Evolutionary conservation across 257 asterid species (phyloP).

Genomic region (Haberlea rhodopensis): DNA sequence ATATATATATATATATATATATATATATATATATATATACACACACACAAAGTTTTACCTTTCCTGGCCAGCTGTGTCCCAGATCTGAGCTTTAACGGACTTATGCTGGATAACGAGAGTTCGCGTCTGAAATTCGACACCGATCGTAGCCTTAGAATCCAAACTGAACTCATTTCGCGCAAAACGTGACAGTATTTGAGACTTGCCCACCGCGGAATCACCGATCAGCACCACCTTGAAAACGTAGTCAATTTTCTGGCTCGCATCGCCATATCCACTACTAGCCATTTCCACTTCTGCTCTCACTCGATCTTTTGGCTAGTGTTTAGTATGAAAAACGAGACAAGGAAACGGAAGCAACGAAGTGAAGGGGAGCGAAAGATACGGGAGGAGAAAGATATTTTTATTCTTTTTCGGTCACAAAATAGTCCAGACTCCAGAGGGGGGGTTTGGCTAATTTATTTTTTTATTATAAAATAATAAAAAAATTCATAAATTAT

Average conservation of each 20-base stretch:
- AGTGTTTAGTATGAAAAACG: background rate
- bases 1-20: too few species aligned
- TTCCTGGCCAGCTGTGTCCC: constrained; percentile 66
- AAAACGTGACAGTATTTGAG: constrained; percentile 49
- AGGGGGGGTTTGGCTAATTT: too few species aligned
- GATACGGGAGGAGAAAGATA: background rate
- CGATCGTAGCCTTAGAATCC: constrained; percentile 58
- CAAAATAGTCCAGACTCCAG: background rate
- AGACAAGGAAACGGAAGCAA: constrained; percentile 6
- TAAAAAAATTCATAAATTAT: too few species aligned
- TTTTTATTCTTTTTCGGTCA: too few species aligned
- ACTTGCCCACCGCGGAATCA: constrained; percentile 59
- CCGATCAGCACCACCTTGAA: constrained; percentile 57
- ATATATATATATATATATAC: too few species aligned
- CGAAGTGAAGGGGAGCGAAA: background rate
- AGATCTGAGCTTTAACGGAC: constrained; percentile 62
- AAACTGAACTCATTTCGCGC: constrained; percentile 53
- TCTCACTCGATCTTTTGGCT: background rate
- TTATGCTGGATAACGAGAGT: constrained; percentile 49
- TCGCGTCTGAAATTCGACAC: constrained; percentile 56
- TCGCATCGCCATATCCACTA: constrained; percentile 35
- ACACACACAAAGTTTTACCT: constrained; percentile 27
- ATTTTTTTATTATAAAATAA: too few species aligned
- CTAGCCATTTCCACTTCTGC: constrained; percentile 8
- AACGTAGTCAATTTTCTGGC: constrained; percentile 49